Percentiles rank a stretch among this genome's conserved stretches.
Conservation (phyloP, 2,329 filamentous ascomycete genomes). For the Sclerotinia sclerotiorum region DNA sequence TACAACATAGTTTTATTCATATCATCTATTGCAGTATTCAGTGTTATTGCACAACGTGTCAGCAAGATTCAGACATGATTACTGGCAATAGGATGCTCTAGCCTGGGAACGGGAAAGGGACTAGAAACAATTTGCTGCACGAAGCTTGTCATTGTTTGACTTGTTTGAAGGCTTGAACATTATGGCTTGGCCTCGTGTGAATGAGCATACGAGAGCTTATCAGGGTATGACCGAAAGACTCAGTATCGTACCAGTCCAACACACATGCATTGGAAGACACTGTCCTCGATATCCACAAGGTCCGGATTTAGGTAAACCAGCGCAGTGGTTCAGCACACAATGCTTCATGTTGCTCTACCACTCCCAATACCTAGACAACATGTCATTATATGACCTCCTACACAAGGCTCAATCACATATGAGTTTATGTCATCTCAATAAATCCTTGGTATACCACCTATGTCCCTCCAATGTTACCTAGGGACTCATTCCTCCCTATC, state of each 20-base stretch:
- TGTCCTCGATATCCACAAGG: not conserved
- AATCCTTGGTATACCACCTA: not conserved
- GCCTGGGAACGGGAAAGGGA: not conserved
- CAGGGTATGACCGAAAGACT: not conserved
- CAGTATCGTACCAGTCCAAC: not conserved
- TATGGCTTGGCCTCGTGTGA: not conserved
- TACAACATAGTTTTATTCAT: slow-evolving; percentile 98
- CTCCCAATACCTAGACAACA: not conserved
- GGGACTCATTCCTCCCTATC: not conserved
- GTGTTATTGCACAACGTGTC: slow-evolving; percentile 85
- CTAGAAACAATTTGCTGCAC: not conserved
- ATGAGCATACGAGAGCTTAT: not conserved
- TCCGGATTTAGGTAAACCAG: not conserved
- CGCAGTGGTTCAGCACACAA: not conserved
- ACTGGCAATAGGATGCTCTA: slow-evolving; percentile 5
- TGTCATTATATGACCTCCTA: not conserved
- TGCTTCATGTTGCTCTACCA: slow-evolving; percentile 1
- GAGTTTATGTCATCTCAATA: not conserved
- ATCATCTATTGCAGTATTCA: slow-evolving; percentile 92
- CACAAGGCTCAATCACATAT: slow-evolving; percentile 5
- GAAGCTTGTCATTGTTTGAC: slow-evolving; percentile 2
- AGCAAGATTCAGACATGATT: slow-evolving; percentile 34
- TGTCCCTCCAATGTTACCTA: not conserved
- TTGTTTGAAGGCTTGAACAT: not conserved
- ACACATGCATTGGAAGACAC: slow-evolving; percentile 5